phyloP scores from a whole-genome alignment of 2,329 filamentous ascomycete species.

The Pyrenophora graminea region DNA sequence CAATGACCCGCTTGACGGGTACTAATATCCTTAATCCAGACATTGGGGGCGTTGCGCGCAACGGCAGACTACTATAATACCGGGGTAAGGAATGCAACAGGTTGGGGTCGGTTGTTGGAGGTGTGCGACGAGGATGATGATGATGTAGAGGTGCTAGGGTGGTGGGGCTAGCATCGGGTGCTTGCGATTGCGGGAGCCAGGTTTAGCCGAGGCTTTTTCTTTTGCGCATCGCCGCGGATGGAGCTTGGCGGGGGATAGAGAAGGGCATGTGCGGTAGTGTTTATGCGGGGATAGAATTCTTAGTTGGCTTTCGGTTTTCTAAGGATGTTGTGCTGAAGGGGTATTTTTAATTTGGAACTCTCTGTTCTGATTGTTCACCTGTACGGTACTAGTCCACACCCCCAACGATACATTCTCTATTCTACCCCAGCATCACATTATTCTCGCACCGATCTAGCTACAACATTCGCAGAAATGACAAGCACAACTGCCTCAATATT shows the following conservation, averaged over 20 bases:
- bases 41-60: slow-evolving; percentile 33
- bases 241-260: slow-evolving; percentile 9
- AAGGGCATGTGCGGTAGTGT: neutral
- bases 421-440: too few species aligned
- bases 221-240: neutral
- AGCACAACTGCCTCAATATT: too few species aligned
- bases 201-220: slow-evolving; percentile 18
- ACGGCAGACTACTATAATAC: neutral
- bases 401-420: too few species aligned
- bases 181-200: slow-evolving; percentile 5
- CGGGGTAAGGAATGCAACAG: neutral
- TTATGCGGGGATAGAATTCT: neutral
- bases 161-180: slow-evolving; percentile 16
- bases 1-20: slow-evolving; percentile 62
- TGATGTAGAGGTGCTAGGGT: slow-evolving; percentile 15
- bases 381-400: too few species aligned
- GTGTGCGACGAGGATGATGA: neutral
- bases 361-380: too few species aligned
- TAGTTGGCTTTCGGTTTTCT: too few species aligned
- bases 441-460: too few species aligned
- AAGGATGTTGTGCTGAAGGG: too few species aligned
- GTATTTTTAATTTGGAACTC: too few species aligned
- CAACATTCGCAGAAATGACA: too few species aligned
- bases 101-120: neutral
- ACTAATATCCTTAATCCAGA: slow-evolving; percentile 59